Evolutionary conservation across 2,329 filamentous ascomycete genomes (phyloP), one percentile per base, ranked within the genome.

Genomic region (Epichloe sylvatica): DNA sequence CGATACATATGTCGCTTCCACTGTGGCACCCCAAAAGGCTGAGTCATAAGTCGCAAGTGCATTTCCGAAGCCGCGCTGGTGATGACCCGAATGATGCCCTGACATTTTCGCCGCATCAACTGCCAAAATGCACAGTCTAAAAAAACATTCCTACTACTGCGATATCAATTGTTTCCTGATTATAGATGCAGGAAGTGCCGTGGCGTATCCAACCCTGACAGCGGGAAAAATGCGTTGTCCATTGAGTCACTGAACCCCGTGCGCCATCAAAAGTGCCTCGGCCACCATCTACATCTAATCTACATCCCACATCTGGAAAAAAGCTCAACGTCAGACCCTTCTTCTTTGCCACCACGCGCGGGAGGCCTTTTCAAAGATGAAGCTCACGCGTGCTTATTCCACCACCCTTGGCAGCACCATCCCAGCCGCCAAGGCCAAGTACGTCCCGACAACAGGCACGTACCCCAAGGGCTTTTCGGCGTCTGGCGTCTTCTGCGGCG

Each of bases 401-500:
- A 60, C 64, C 21, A 49, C 57, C 57, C 46, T 58, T 55, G 56
- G 58, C 46, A 57, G 55, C 37, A 54, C 61, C 35, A 73, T 94
- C 51, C 89, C 90, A 1, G 76, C 78, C 15, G 78, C 84, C 52
- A 98, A 97, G 73, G 78, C 83, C 66, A 94, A 94, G 68, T 96
- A 94, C 67, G 80, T 97, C 47, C 90, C 92, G 8, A 83, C 79
- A 1, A 78, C 76, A 40, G 92, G 91, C 54, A 87, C 81, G 19
- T 97, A 97, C 62, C 92, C 92, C 4, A 81, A 86, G 64, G 92
- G 91, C 43, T 98, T 97, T 74, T 72, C 79, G 42, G 88, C 86
- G 33, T 88, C 88, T 12, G 91, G 87, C 54, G 86, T 87, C 46
- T 82, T 94, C 62, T 91, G 94, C 38, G 91, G 92, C 48, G 89